phyloP scores from a whole-genome alignment of 2,329 filamentous ascomycete species.

The Aplosporella prunicola region DNA sequence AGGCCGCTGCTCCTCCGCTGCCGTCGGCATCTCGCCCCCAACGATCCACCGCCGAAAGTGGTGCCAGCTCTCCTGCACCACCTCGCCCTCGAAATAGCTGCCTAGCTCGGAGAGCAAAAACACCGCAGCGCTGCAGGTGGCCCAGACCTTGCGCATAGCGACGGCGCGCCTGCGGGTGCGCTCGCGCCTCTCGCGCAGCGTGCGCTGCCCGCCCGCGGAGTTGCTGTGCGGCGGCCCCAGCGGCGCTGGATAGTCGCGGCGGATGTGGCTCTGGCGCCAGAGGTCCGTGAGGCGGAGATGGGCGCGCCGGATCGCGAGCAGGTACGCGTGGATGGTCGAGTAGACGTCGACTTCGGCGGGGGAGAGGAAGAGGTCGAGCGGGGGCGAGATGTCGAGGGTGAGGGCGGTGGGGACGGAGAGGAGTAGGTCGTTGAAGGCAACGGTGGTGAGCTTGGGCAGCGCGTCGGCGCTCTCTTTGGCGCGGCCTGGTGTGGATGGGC shows the following conservation, averaged over 20 bases:
- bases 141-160: conserved; percentile 77
- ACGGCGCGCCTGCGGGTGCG: conserved; percentile 54
- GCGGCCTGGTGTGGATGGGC: conserved; percentile 33
- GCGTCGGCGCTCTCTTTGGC: conserved; percentile 23
- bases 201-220: conserved; percentile 49
- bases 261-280: conserved; percentile 74
- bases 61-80: conserved; percentile 72
- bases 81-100: conserved; percentile 80
- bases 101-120: conserved; percentile 86
- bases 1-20: too few species aligned
- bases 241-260: conserved; percentile 67
- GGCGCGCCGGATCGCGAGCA: conserved; percentile 74
- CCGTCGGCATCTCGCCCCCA: too few species aligned
- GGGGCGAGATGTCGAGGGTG: conserved; percentile 62
- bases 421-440: conserved; percentile 68
- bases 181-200: conserved; percentile 52
- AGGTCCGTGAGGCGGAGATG: conserved; percentile 76
- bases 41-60: conserved; percentile 70
- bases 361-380: conserved; percentile 79
- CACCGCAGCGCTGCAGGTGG: conserved; percentile 73
- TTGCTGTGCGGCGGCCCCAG: conserved; percentile 51
- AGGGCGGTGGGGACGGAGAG: conserved; percentile 68
- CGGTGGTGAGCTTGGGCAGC: conserved; percentile 32
- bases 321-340: conserved; percentile 75
- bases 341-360: conserved; percentile 68